These are phyloP conservation scores for Reticulascus tulasneorum DNA, from an alignment of 2,329 filamentous ascomycete species.

Conservation along the genomic window DNA sequence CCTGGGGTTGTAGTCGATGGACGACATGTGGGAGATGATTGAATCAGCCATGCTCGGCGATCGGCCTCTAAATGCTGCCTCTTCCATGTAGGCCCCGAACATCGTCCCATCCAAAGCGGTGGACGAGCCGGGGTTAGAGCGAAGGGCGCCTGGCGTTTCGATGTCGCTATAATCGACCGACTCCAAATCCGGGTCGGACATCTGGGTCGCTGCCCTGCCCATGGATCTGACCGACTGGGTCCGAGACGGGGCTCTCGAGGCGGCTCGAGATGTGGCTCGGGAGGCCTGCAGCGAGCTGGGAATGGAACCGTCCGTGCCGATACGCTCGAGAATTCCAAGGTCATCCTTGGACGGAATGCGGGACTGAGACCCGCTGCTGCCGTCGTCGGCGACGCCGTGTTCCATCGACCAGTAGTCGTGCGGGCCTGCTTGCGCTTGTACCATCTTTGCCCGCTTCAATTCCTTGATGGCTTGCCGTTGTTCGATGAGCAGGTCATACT, in stretches of 20 bases:
- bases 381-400: constrained; percentile 60
- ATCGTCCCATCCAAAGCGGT: constrained; percentile 71
- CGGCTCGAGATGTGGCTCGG: constrained; percentile 34
- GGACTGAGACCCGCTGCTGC: constrained; percentile 35
- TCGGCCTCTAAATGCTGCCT: constrained; percentile 56
- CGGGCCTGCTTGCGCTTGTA: constrained; percentile 44
- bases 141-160: constrained; percentile 48
- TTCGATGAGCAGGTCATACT: constrained; percentile 56
- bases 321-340: constrained; percentile 27
- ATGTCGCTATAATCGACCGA: constrained; percentile 43
- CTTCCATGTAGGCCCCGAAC: constrained; percentile 65
- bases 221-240: constrained; percentile 43
- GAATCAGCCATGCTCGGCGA: constrained; percentile 81
- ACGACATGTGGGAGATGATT: constrained; percentile 66
- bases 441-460: constrained; percentile 52
- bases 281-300: constrained; percentile 34
- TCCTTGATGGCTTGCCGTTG: constrained; percentile 56
- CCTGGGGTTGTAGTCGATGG: constrained; percentile 54
- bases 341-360: constrained; percentile 39
- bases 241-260: constrained; percentile 45
- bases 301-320: constrained; percentile 27
- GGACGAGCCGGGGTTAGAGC: constrained; percentile 47
- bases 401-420: constrained; percentile 81
- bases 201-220: constrained; percentile 2
- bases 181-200: no score